Evolutionary conservation across 2,329 filamentous ascomycete species (phyloP).

Genomic region (Neonectria neomacrospora): DNA sequence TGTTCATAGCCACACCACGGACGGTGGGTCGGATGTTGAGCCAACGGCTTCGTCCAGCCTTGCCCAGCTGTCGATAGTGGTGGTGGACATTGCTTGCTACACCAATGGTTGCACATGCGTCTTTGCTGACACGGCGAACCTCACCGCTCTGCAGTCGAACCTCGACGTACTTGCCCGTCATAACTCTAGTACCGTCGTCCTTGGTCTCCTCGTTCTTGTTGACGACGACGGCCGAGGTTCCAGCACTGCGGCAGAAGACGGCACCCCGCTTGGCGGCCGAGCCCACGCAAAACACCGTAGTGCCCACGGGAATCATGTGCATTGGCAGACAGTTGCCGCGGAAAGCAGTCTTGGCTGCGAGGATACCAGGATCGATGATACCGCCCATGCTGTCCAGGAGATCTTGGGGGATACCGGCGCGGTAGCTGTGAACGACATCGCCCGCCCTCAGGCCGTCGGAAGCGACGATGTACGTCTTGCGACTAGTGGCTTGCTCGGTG

Average conservation of each 20-base stretch:
- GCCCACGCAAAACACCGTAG: conserved; percentile 89
- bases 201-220: conserved; percentile 84
- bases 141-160: conserved; percentile 93
- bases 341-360: conserved; percentile 93
- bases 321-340: conserved; percentile 94
- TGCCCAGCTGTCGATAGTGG: conserved; percentile 91
- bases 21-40: conserved; percentile 94
- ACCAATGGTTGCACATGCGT: conserved; percentile 94
- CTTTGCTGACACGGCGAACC: conserved; percentile 86
- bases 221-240: conserved; percentile 88
- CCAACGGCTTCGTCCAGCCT: conserved; percentile 94
- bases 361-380: conserved; percentile 90
- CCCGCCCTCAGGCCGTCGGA: conserved; percentile 93
- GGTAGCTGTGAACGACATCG: conserved; percentile 92
- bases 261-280: conserved; percentile 77
- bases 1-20: conserved; percentile 98
- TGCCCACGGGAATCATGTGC: conserved; percentile 96
- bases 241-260: conserved; percentile 94
- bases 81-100: conserved; percentile 93
- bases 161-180: conserved; percentile 81
- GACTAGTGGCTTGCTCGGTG: conserved; percentile 76
- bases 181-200: conserved; percentile 67
- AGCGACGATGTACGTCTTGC: conserved; percentile 93
- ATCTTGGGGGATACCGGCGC: conserved; percentile 86
- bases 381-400: conserved; percentile 94